Percentiles rank a stretch among this genome's conserved stretches.
phyloP scores from a whole-genome alignment of 2,329 filamentous ascomycete genomes.

The Davidsoniella eucalypti region DNA sequence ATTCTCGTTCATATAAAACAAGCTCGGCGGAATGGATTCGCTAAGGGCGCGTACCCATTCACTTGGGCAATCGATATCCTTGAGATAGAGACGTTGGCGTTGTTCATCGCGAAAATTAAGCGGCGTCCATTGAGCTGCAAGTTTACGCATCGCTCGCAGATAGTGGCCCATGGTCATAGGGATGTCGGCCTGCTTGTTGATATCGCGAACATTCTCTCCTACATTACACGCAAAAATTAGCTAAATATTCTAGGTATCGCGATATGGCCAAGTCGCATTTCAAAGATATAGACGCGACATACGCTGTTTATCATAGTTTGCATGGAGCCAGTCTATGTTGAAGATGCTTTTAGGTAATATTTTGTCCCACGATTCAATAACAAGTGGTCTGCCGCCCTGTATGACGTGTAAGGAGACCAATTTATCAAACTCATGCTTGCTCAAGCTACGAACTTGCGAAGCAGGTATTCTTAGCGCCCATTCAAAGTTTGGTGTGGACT shows the following conservation, averaged over 20 bases:
- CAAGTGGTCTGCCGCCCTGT: constrained; percentile 67
- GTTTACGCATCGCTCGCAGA: constrained; percentile 66
- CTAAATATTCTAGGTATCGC: not conserved
- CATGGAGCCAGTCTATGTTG: constrained; percentile 61
- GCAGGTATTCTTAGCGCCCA: constrained; percentile 69
- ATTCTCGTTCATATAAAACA: constrained; percentile 83
- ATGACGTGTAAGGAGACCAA: constrained; percentile 73
- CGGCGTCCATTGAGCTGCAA: constrained; percentile 66
- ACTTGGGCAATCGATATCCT: constrained; percentile 87
- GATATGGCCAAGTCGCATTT: not conserved
- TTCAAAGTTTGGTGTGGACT: constrained; percentile 67
- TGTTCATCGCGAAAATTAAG: constrained; percentile 63
- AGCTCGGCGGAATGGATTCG: constrained; percentile 58
- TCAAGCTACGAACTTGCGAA: constrained; percentile 60
- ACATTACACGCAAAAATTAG: constrained; percentile 2
- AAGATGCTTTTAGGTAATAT: constrained; percentile 64
- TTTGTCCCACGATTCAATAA: constrained; percentile 77
- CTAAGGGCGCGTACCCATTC: constrained; percentile 73
- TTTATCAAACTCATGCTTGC: constrained; percentile 67
- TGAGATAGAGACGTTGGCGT: constrained; percentile 79
- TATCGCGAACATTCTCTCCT: constrained; percentile 77
- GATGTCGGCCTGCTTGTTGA: constrained; percentile 54
- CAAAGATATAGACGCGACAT: constrained; percentile 19
- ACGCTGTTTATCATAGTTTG: constrained; percentile 67
- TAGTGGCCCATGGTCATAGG: constrained; percentile 84